Conservation (phyloP, 140 eudicot species). For the Senecio squalidus region DNA sequence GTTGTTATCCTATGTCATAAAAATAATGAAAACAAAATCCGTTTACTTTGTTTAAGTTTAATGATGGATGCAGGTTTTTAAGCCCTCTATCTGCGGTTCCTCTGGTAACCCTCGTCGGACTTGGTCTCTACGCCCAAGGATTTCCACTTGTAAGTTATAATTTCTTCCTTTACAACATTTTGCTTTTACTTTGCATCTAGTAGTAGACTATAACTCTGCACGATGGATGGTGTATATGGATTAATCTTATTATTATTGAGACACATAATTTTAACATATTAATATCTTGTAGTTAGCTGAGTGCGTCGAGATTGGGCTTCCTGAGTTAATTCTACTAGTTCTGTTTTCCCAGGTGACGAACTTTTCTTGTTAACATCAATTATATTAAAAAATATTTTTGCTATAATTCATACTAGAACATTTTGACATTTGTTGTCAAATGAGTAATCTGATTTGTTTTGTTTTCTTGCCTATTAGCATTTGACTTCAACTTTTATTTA, state of each 20-base stretch:
- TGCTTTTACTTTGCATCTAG: background rate
- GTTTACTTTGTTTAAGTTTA: no score
- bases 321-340: slow-evolving; percentile 63
- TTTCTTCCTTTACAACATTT: no score
- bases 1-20: no score
- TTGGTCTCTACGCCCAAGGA: slow-evolving; percentile 79
- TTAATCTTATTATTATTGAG: background rate
- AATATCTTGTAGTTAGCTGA: slow-evolving; percentile 57
- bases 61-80: slow-evolving; percentile 47
- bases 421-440: no score
- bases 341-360: slow-evolving; percentile 50
- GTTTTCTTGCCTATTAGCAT: no score
- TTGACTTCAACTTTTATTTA: no score
- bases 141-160: slow-evolving; percentile 80
- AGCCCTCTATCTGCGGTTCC: slow-evolving; percentile 94
- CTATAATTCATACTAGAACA: background rate
- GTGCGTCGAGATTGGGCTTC: slow-evolving; percentile 86
- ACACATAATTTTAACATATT: background rate
- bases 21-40: no score
- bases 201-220: background rate
- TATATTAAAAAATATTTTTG: background rate
- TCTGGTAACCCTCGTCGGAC: slow-evolving; percentile 69
- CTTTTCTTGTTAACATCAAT: background rate
- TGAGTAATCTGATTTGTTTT: background rate
- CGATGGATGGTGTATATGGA: background rate